phyloP scores from a whole-genome alignment of 768 basidiomycete genomes.

The Calocybe gangraenosa region DNA sequence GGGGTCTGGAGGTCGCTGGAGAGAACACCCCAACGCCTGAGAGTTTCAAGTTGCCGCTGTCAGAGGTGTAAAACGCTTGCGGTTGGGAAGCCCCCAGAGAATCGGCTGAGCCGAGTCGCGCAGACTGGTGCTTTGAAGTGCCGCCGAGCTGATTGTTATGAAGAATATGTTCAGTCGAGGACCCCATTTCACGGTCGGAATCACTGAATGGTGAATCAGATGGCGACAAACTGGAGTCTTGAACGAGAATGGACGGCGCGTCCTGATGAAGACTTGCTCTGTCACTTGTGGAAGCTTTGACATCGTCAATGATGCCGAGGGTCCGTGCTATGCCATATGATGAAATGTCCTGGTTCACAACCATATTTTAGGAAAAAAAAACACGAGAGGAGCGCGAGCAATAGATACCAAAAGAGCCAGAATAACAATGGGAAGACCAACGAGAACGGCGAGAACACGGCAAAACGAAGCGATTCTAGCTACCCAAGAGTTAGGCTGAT shows the following conservation, averaged over 20 bases:
- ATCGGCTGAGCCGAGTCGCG: conserved; percentile 6
- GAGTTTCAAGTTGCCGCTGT: conserved; percentile 46
- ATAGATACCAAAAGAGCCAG: conserved; percentile 53
- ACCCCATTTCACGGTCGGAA: conserved; percentile 20
- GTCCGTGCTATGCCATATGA: conserved; percentile 84
- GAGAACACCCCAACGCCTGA: conserved; percentile 74
- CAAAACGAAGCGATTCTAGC: conserved; percentile 57
- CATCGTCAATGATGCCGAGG: conserved; percentile 70
- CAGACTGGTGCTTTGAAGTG: conserved; percentile 1
- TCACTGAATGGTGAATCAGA: conserved; percentile 23
- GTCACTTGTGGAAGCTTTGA: conserved; percentile 71
- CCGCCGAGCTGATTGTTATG: no score
- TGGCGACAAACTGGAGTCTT: conserved; percentile 21
- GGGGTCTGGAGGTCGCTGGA: conserved; percentile 60
- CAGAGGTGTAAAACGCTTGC: conserved; percentile 49
- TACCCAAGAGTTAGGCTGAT: conserved; percentile 64
- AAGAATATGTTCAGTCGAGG: conserved; percentile 9
- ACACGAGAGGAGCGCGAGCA: conserved; percentile 6
- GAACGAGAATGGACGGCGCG: conserved; percentile 26
- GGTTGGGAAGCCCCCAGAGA: conserved; percentile 26
- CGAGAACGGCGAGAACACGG: conserved; percentile 61
- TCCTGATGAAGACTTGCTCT: conserved; percentile 33
- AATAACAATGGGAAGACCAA: conserved; percentile 59
- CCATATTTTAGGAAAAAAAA: no score
- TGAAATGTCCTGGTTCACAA: conserved; percentile 58